Base-by-base conservation (phyloP, 2,329 filamentous ascomycete species). In the Cladosporium sp. region DNA sequence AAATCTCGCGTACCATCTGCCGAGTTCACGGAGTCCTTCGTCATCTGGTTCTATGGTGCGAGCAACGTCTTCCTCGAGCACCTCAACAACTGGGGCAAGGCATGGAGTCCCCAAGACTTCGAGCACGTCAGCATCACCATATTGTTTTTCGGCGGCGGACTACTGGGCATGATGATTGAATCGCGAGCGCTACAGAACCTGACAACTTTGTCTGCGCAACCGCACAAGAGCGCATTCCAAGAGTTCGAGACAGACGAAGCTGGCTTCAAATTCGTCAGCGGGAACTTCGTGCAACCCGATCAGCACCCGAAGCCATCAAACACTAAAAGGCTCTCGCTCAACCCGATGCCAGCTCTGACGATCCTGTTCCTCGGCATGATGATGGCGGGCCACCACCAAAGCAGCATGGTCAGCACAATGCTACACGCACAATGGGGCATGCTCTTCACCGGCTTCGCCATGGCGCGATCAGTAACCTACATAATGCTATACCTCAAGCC, bases 31-130 rank as follows among this genome's bases (percentile, higher is more conserved):
- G 94, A 98, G 78, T 96, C 92, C 37, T 89, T 90, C 65, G 86
- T 97, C 70, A 97, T 98, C 69, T 96, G 93, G 80, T 82, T 92
- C 33, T 98, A 97, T 75, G 94, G 95, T 37, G 83, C 88, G 2
- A 94, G 89, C 67, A 97, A 98, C 78, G 89, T 98, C 65, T 97
- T 96, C 78, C 83, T 98, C 33, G 94, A 98, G 78, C 94, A 97
- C 74, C 83, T 98, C 29, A 88, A 89, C 63, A 86, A 85, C 60
- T 89, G 87, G 84, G 91, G 90, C 37, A 80, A 82, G 14, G 83
- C 78, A 62, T 98, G 93, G 90, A 88, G 85, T 62, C 80, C 92
- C 0, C 86, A 90, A 67, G 94, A 98, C 76, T 81, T 98, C 23
- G 93, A 98, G 79, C 95, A 98, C 77, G 82, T 96, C 56, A 94